These are phyloP conservation scores for Aspergillaceae sp. DNA, from an alignment of 2,329 filamentous ascomycete genomes.

Conservation along the genomic window DNA sequence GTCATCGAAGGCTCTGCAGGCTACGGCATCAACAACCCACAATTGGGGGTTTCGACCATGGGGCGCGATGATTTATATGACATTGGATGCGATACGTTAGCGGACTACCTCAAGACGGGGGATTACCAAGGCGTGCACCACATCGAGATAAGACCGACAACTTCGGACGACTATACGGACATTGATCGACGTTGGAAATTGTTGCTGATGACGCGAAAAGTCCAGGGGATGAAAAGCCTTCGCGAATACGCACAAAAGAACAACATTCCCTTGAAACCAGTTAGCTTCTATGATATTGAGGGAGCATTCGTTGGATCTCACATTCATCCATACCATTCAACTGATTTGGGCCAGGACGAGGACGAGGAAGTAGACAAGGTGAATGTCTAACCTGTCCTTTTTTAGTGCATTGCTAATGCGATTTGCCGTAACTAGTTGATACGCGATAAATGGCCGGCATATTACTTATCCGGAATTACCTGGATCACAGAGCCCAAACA, in stretches of 20 bases:
- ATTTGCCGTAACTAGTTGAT: constrained; percentile 2
- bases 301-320: neutral
- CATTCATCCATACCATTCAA: neutral
- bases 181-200: constrained; percentile 4
- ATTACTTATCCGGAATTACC: constrained; percentile 8
- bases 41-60: neutral
- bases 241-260: neutral
- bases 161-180: neutral
- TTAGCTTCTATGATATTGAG: neutral
- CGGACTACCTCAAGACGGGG: neutral
- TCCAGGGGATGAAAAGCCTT: neutral
- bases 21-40: neutral
- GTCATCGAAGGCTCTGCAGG: constrained; percentile 10
- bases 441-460: constrained; percentile 5
- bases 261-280: neutral
- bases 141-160: neutral
- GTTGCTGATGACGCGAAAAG: constrained; percentile 1
- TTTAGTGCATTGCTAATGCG: neutral
- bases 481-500: constrained; percentile 16
- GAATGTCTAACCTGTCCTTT: neutral
- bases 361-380: neutral
- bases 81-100: neutral
- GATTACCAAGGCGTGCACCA: neutral
- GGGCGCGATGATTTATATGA: neutral
- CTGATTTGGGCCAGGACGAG: neutral